Conservation (phyloP, 129 eudicot genomes). For the Flaveria robusta region DNA sequence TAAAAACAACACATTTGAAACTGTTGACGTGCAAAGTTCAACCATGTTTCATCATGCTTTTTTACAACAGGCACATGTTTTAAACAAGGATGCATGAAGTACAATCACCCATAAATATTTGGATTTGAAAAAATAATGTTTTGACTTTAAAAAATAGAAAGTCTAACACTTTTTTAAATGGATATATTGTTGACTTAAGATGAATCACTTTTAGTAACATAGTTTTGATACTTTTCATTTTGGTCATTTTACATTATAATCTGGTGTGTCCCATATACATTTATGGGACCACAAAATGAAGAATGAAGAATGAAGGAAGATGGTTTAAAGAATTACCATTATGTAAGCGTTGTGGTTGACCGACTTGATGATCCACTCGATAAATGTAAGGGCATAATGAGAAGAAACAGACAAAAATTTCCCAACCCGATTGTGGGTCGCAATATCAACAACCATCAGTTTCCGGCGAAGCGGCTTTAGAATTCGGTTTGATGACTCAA, state of each 20-base stretch:
- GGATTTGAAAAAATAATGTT: neutral
- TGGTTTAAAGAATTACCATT: constrained; percentile 51
- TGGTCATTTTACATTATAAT: neutral
- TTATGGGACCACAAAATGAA: neutral
- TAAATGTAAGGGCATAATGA: constrained; percentile 47
- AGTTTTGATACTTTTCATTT: too few relatives aligned
- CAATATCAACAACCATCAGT: constrained; percentile 54
- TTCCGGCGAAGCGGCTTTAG: constrained; percentile 73
- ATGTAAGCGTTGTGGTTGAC: constrained; percentile 94
- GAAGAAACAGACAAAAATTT: constrained; percentile 58
- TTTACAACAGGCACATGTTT: neutral
- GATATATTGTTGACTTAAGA: neutral
- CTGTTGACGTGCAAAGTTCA: neutral
- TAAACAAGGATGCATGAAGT: neutral
- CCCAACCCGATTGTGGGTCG: constrained; percentile 55
- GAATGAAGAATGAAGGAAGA: constrained; percentile 22
- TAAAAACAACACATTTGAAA: neutral
- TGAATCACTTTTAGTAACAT: neutral
- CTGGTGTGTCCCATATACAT: neutral
- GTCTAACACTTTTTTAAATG: neutral
- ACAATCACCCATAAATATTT: neutral
- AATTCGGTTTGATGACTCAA: constrained; percentile 70
- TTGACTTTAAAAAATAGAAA: constrained; percentile 10
- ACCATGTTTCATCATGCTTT: neutral
- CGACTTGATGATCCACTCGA: constrained; percentile 82